Percentiles rank a stretch among this genome's conserved stretches.
These are phyloP conservation scores for Aspergillus novoparasiticus DNA, from an alignment of 2,329 filamentous ascomycete genomes.

Conservation along the genomic window DNA sequence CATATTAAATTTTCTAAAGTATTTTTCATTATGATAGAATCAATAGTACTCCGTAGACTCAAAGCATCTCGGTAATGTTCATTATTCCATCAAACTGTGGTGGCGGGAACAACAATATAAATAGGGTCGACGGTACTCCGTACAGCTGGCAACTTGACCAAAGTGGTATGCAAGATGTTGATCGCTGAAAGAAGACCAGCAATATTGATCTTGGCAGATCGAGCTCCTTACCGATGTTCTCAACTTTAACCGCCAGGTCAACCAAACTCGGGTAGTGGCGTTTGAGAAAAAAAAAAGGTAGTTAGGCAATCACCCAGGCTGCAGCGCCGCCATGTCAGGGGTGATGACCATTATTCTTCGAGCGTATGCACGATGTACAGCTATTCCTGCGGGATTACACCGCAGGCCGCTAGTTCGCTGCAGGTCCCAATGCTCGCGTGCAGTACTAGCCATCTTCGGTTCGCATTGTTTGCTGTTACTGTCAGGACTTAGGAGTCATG, in stretches of 20 bases:
- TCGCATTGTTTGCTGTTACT: background rate
- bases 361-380: conserved; percentile 4
- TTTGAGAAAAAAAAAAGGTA: background rate
- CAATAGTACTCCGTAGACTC: no score
- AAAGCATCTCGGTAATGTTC: background rate
- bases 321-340: conserved; percentile 19
- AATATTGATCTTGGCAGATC: background rate
- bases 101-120: background rate
- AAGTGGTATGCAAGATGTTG: background rate
- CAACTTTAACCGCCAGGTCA: conserved; percentile 15
- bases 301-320: conserved; percentile 6
- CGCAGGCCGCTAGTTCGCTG: conserved; percentile 17
- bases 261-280: conserved; percentile 5
- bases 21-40: background rate
- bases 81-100: background rate
- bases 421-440: conserved; percentile 21
- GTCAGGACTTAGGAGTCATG: background rate
- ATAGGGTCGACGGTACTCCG: background rate
- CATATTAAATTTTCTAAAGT: background rate
- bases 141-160: background rate
- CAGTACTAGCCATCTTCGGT: conserved; percentile 5
- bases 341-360: conserved; percentile 9
- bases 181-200: background rate
- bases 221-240: conserved; percentile 17
- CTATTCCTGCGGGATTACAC: conserved; percentile 14